Conservation (phyloP, 73 alveolate species). For the Stentor roeselii region DNA sequence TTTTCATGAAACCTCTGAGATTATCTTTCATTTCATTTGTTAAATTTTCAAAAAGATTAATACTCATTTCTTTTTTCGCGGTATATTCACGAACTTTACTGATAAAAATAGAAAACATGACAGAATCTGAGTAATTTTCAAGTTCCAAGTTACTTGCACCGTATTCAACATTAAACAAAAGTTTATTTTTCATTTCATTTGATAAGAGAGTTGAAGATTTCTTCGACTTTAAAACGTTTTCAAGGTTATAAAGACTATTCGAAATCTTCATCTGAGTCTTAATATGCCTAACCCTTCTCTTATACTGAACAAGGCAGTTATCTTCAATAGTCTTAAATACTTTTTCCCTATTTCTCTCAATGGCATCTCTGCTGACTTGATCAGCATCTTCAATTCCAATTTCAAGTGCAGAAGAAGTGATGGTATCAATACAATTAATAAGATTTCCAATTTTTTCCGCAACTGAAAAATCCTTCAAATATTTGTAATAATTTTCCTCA, state of each 20-base stretch:
- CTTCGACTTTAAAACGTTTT: not conserved
- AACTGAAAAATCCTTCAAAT: not conserved
- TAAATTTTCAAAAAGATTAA: conserved; percentile 3
- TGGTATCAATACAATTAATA: not conserved
- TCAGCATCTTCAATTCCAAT: not conserved
- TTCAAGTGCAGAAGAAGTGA: not conserved
- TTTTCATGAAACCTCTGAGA: not conserved
- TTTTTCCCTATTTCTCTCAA: not conserved
- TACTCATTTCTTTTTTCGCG: not conserved
- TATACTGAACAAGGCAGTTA: not conserved
- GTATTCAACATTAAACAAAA: conserved; percentile 16
- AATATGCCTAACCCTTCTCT: not conserved
- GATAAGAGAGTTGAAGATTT: not conserved
- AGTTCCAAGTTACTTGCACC: conserved; percentile 1
- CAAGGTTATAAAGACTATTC: not conserved
- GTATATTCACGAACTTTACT: conserved; percentile 18
- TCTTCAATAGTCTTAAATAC: not conserved
- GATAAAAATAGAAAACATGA: not conserved
- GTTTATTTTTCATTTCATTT: not conserved
- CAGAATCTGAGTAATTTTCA: conserved; percentile 8
- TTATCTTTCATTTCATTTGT: conserved; percentile 7
- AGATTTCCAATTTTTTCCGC: not conserved
- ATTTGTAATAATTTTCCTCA: not conserved
- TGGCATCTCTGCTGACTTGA: not conserved
- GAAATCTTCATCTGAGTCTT: not conserved